Evolutionary conservation across 2,329 filamentous ascomycete genomes (phyloP).

Genomic region (Alternaria brassicicola): DNA sequence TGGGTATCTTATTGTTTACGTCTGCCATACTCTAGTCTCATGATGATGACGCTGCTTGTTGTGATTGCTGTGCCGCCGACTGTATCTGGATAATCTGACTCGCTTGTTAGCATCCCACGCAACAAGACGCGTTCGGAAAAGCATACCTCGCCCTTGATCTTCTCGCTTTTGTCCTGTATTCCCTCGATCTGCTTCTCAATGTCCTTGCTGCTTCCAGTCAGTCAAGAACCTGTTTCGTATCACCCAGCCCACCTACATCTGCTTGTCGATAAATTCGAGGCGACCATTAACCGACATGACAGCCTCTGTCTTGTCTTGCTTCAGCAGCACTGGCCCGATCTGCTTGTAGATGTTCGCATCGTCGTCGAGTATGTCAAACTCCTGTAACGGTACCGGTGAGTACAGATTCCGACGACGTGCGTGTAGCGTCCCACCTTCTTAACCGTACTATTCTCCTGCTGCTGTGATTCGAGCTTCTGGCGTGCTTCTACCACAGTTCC

Average conservation of each 20-base stretch:
- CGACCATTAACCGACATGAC: slow-evolving; percentile 88
- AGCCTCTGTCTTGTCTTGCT: slow-evolving; percentile 92
- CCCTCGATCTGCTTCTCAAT: slow-evolving; percentile 70
- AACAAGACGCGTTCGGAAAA: not conserved
- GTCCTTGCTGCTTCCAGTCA: slow-evolving; percentile 59
- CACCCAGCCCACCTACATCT: slow-evolving; percentile 70
- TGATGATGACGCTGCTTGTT: slow-evolving; percentile 24
- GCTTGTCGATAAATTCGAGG: slow-evolving; percentile 88
- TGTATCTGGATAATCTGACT: slow-evolving; percentile 41
- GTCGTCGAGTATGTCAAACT: slow-evolving; percentile 79
- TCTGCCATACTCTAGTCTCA: not conserved
- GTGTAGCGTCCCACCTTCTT: slow-evolving; percentile 65
- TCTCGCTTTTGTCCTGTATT: slow-evolving; percentile 68
- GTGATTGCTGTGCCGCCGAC: slow-evolving; percentile 31
- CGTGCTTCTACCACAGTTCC: slow-evolving; percentile 76
- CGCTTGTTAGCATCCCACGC: slow-evolving; percentile 3
- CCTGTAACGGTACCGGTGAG: slow-evolving; percentile 56
- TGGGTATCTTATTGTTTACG: slow-evolving; percentile 8
- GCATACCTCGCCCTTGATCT: slow-evolving; percentile 67
- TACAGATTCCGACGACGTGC: not conserved
- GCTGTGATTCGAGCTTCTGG: slow-evolving; percentile 92
- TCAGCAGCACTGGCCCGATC: slow-evolving; percentile 87
- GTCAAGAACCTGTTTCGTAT: not conserved
- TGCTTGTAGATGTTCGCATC: slow-evolving; percentile 95
- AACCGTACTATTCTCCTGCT: slow-evolving; percentile 89